Evolutionary conservation across 768 basidiomycete species (phyloP).

Genomic region (Podaxis sp.): DNA sequence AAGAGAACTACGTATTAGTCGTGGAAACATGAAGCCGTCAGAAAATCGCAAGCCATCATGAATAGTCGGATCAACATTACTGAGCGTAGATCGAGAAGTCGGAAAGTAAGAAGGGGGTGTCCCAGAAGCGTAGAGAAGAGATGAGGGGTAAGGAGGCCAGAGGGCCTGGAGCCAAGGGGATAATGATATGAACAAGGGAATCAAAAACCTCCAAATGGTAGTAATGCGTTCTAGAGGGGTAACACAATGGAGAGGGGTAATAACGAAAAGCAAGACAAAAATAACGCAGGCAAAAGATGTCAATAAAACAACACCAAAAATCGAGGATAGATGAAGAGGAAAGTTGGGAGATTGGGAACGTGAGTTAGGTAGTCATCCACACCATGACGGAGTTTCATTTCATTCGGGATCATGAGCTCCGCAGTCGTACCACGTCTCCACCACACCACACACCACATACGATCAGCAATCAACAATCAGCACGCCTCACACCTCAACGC

Average conservation of each 20-base stretch:
- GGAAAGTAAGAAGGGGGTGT: not conserved
- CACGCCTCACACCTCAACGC: conserved; percentile 1
- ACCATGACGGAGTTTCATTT: not conserved
- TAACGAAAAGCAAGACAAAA: conserved; percentile 2
- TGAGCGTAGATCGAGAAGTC: not conserved
- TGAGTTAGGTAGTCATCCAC: not conserved
- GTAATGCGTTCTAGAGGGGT: conserved; percentile 5
- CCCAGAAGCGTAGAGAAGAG: conserved; percentile 4
- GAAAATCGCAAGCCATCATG: not conserved
- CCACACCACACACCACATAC: not conserved
- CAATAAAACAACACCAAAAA: conserved; percentile 9
- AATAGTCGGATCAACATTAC: not conserved
- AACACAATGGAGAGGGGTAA: not conserved
- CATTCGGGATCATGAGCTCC: conserved; percentile 2
- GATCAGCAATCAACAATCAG: not conserved
- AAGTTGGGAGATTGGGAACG: not conserved
- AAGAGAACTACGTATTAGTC: conserved; percentile 1
- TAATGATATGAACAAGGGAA: not conserved
- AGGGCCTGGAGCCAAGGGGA: not conserved
- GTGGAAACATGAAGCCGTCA: conserved; percentile 2
- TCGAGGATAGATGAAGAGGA: not conserved
- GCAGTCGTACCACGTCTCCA: conserved; percentile 6
- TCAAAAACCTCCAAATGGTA: not conserved
- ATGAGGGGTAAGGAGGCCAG: not conserved
- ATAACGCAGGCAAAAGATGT: not conserved